Evolutionary conservation across 1,139 yeast genomes (phyloP), one percentile per base, ranked within the genome.

Genomic region (Kluyveromyces sp.): DNA sequence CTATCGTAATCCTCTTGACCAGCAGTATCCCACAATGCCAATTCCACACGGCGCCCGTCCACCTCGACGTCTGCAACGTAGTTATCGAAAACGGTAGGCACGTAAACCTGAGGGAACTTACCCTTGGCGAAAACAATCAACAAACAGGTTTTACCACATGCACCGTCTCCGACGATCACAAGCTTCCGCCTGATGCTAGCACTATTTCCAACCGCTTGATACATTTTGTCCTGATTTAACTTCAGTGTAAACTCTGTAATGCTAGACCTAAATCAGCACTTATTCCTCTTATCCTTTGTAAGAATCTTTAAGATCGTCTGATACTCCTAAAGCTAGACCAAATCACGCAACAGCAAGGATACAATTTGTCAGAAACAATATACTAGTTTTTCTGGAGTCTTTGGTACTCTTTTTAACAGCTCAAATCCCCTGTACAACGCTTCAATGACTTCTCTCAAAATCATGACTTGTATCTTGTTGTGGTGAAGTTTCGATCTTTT

Each of bases 21-120:
- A 46, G 95, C 96, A 59, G 96, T 88, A 84, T 87, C 96, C 96
- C 96, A 87, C 53, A 87, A 74, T 28, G 95, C 95, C 68, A 88
- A 75, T 65, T 86, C 95, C 45, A 87, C 95, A 66, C 85, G 83
- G 72, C 94, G 82, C 45, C 95, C 95, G 61, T 88, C 89, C 50
- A 87, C 94, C 65, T 83, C 94, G 46, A 88, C 95, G 61, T 85
- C 94, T 34, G 95, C 89, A 56, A 85, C 94, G 67, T 87, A 86
- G 73, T 87, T 86, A 66, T 88, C 96, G 62, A 88, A 87, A 47
- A 88, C 96, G 20, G 96, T 88, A 55, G 96, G 96, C 37, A 86
- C 94, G 64, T 88, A 88, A 47, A 84, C 89, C 62, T 86, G 94
- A 49, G 96, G 96, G 80, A 88, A 88, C 42, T 94, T 84, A 52